Base-by-base conservation (phyloP, 495 filamentous ascomycete species). In the Sordaria brevicollis region DNA sequence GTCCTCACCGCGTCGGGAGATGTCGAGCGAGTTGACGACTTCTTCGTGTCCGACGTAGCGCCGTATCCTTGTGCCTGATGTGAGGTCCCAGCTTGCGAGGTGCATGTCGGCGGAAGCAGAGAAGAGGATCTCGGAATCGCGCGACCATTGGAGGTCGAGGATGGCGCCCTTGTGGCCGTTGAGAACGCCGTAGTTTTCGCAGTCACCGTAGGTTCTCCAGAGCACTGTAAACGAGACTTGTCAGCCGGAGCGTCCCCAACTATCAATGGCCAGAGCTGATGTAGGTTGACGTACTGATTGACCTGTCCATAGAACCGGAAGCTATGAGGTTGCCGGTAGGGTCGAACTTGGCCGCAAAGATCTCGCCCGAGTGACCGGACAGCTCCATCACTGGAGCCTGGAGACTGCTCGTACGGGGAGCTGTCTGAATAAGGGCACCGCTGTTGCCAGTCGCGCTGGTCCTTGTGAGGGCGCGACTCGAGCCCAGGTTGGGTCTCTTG, bases 361-460 rank as follows among this genome's bases (percentile, higher is more conserved):
- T 88, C 81, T 99, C 95, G 10, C 92, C 87, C 67, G 83, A 79
- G 79, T 88, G 86, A 80, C 94, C 94, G 65, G 89, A 89, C 37
- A 99, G 84, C 79, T 99, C 94, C 93, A 99, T 97, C 66, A 97
- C 89, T 4, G 94, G 94, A 65, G 95, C 91, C 77, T 96, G 90
- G 7, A 98, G 86, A 43, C 88, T 89, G 78, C 92, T 96, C 49
- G 94, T 94, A 72, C 94, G 86, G 39, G 90, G 89, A 72, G 88
- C 84, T 35, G 91, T 83, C 83, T 97, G 91, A 65, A 97, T 85
- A 25, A 98, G 86, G 33, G 93, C 89, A 68, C 89, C 70, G 65
- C 90, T 88, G 67, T 87, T 85, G 34, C 85, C 82, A n/a, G 85
- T 84, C 69, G 88, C 87, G 83, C 92, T 91, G 89, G 82, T 70